Base-by-base conservation (phyloP, 2,329 filamentous ascomycete genomes). In the Aspergillus sp. region DNA sequence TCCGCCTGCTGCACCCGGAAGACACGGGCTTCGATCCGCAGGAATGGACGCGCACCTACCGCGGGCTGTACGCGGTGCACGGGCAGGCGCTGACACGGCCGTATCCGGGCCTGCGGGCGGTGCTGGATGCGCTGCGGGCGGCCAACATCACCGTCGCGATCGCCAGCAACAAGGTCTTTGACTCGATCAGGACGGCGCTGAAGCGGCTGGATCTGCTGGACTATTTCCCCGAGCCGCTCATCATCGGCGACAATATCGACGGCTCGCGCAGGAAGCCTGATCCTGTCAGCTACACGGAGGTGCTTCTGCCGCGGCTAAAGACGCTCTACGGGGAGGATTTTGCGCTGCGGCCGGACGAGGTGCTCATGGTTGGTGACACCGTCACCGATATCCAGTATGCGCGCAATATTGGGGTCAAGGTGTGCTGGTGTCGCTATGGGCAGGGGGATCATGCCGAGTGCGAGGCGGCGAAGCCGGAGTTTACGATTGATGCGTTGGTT, bases 141-240 rank as follows among this genome's bases (percentile, higher is more conserved):
- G 52, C 38, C 6, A 40, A 53, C 1, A 42, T 64, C 7, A 56
- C 58, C 23, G 50, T 62, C 25, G 57, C 60, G 1, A 63, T 65
- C 34, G 53, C 65, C 7, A 65, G 61, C 31, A 65, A 66, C 29
- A 65, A 65, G 43, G 57, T 50, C 2, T 56, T 61, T 3, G 52
- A 50, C 0, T 57, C 61, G 0, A 55, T 66, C 6, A 57, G 52
- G 34, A 43, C 49, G 4, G 53, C 54, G 6, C 16, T 58, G 50
- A 23, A 48, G 36, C 20, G 43, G 20, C 25, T 36, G 17, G 50
- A 29, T 3, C 19, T 60, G 23, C 19, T 23, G 11, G 45, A 25
- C 0, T 47, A 48, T 10, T 45, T 60, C n/a, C 43, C 47, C 3
- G 53, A 55, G 13, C 9, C 29, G 7, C 34, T 56, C n/a, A 54